Evolutionary conservation across 129 eudicot genomes (phyloP).

Genomic region (Helianthus tuberosus): DNA sequence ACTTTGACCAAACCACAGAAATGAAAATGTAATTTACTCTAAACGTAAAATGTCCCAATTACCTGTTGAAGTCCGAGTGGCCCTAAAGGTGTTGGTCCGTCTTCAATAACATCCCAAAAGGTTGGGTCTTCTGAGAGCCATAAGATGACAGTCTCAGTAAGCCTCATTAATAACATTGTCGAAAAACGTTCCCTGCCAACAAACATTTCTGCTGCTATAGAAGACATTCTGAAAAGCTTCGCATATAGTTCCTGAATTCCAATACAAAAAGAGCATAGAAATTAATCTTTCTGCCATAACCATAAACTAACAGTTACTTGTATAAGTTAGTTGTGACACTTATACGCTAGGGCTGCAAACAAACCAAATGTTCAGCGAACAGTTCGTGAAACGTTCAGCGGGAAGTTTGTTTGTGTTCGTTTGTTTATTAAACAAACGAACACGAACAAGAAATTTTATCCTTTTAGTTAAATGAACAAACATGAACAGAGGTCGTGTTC

Average conservation of each 20-base stretch:
- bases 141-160: constrained; percentile 91
- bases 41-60: background rate
- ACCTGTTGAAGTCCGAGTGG: constrained; percentile 95
- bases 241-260: constrained; percentile 70
- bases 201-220: constrained; percentile 92
- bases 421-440: no score
- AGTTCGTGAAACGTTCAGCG: no score
- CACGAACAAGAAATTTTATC: no score
- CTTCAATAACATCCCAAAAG: constrained; percentile 99
- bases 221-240: constrained; percentile 86
- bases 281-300: no score
- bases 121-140: constrained; percentile 96
- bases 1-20: background rate
- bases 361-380: no score
- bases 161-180: constrained; percentile 88
- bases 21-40: background rate
- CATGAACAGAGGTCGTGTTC: no score
- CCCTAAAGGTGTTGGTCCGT: constrained; percentile 93
- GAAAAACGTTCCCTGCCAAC: constrained; percentile 97
- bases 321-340: no score
- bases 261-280: no score
- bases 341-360: constrained; percentile 10
- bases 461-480: no score
- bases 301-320: no score
- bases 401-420: no score